Evolutionary conservation across 768 basidiomycete genomes (phyloP), one percentile per base, ranked within the genome.

Genomic region (Cystobasidium tubakii): DNA sequence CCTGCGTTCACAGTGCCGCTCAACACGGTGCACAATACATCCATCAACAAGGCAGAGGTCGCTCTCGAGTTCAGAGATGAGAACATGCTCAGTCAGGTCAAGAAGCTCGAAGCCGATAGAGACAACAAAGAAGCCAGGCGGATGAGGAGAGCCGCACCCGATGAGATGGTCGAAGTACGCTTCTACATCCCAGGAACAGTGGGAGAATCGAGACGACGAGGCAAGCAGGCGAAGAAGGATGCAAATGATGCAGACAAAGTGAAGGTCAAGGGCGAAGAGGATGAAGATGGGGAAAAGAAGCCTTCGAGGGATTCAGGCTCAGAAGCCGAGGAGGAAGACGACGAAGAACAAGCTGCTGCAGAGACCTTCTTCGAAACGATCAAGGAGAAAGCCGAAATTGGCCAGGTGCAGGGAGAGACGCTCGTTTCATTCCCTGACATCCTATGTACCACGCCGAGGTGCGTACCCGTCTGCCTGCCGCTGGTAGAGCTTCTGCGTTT

Each of bases 41-140:
- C 97, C 82, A 97, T 98, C 78, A 92, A 92, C 25, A 91, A 91
- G 75, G 94, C 92, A 12, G 96, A 99, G 81, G 96, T 99, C n/a
- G 92, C 96, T 0, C 87, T 99, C n/a, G 96, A 99, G 80, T 96
- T 98, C 80, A 33, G 69, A 33, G 69, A 71, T 27, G 69, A 71
- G 34, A 60, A 55, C 25, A 44, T 73, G 33, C 78, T 78, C 1
- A 75, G 76, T 65, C 77, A 78, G 36, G 83, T 86, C 33, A 39
- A 83, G 67, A 86, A 85, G 63, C 84, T 85, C 33, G 73, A 64
- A 29, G 15, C 64, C 77, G 75, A 82, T 21, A 39, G 55, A 44
- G 55, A 71, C 69, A 67, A 33, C 39, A 71, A 71, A 55, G 69
- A 71, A 44, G 50, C 69, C 21, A 54, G 69, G 19, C 50, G 55